Percentiles rank a stretch among this genome's conserved stretches.
Conservation (phyloP, 2,329 filamentous ascomycete genomes). For the Penicillium hordei region DNA sequence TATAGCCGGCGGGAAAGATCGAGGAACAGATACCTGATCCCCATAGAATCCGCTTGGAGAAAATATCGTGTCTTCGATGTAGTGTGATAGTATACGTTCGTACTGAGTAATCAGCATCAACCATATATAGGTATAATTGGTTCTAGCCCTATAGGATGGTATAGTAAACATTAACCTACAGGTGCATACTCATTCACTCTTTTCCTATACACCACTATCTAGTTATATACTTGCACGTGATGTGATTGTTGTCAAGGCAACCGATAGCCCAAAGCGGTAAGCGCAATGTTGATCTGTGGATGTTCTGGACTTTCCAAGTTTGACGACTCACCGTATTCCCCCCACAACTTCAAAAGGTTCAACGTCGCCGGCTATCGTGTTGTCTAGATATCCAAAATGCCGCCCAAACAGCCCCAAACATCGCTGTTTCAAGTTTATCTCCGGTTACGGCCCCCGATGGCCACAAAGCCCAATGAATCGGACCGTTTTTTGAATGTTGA, state of each 20-base stretch:
- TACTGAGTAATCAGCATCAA: too few species aligned
- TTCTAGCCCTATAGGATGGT: too few species aligned
- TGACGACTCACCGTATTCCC: background rate
- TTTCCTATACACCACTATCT: too few species aligned
- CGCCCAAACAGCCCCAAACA: conserved; percentile 51
- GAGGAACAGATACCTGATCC: too few species aligned
- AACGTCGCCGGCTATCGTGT: background rate
- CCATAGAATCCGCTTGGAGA: too few species aligned
- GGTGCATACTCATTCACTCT: too few species aligned
- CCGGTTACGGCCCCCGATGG: conserved; percentile 69
- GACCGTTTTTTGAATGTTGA: conserved; percentile 81
- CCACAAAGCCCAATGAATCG: conserved; percentile 41
- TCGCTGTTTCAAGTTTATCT: conserved; percentile 89
- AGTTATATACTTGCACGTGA: background rate
- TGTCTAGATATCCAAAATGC: conserved; percentile 18
- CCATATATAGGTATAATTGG: too few species aligned
- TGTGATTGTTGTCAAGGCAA: background rate
- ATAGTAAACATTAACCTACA: too few species aligned
- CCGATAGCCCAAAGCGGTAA: background rate
- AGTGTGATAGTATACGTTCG: too few species aligned
- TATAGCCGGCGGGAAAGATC: too few species aligned
- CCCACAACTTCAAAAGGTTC: background rate
- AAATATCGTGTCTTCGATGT: too few species aligned
- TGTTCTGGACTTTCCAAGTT: conserved; percentile 4
- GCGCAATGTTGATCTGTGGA: conserved; percentile 6